Evolutionary conservation across 306 rosid species (phyloP), one percentile per base, ranked within the genome.

Genomic region (Cucurbita argyrosperma): DNA sequence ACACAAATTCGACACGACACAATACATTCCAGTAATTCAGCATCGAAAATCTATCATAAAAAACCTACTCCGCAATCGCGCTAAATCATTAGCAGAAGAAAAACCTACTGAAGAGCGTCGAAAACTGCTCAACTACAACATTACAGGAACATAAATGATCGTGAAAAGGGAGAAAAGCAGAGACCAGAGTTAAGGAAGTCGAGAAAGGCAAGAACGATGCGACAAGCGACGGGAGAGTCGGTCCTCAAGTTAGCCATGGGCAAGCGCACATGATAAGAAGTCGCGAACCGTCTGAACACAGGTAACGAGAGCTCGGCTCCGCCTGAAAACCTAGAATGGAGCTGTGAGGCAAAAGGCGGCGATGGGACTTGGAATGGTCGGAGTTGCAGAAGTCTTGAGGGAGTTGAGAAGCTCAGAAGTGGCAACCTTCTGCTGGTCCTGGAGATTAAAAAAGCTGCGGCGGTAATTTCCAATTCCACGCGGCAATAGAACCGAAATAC

Each of bases 161-260:
- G 13, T 23, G 71, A 59, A 75, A 51, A 40, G 26, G 67, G 65
- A 42, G 26, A 19, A 54, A 49, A 50, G 40, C 49, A 70, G 49
- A 52, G 47, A 92, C 98, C 97, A 0, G 84, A 84, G 82, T 63
- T 58, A 19, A 93, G 97, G 77, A 93, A 93, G 65, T 83, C 79
- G 58, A 90, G 56, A 83, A 93, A 87, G 74, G 98, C 77, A 52
- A 89, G 87, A 75, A 86, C 98, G 78, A 93, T 82, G 82, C 94
- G 93, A 71, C 90, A 90, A 87, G 96, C 79, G 84, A 85, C 71
- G 16, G 88, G 90, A 18, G 91, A 87, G 82, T 90, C 91, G 71
- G 90, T 83, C 61, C 78, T 79, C 56, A 79, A 19, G 42, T 19
- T 76, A 83, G 75, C 81, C 77, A 74, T 74, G 67, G 43, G 12